Base-by-base conservation (phyloP, 768 basidiomycete genomes). In the Panaeolus cyanescens region DNA sequence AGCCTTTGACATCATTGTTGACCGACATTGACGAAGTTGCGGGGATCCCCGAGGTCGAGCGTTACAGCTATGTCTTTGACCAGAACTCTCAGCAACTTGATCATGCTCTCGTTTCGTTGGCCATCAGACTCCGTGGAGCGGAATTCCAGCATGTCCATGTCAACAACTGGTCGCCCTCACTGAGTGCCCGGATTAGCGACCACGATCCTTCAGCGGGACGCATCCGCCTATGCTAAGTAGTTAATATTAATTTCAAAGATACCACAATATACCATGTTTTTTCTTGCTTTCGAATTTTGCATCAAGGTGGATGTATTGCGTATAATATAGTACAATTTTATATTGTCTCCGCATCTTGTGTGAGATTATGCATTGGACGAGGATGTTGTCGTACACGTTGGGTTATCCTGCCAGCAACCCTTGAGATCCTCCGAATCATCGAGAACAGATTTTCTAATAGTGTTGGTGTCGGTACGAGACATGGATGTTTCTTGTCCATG, bases 1-100 rank as follows among this genome's bases (percentile, higher is more conserved):
- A 69, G 45, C 75, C 84, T 4, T 70, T 87, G 58, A 69, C 67
- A 1, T 62, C 68, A 5, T 57, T 83, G 20, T 67, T 86, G 45
- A 68, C 68, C 20, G 85, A 87, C 55, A 78, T 83, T 33, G 85
- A 87, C 68, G 82, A 79, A 61, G 76, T 79, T 25, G 82, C 84
- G 7, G 72, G 72, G 20, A 75, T 85, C 34, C 75, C 77, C 1
- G 71, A 73, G 1, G 79, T 76, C 8, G 86, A 87, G 67, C 77
- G 85, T 17, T 87, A 88, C 74, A 86, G 79, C 33, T 89, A 88
- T 65, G 80, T 83, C 32, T 88, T 82, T 69, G 83, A 86, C 66
- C 82, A 85, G 66, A 83, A 85, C 68, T 76, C 75, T 3, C 76
- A 87, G 69, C 83, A 86, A 64, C 80, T 88, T 50, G 86, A 88